Percentiles rank a stretch among this genome's conserved stretches.
phyloP scores from a whole-genome alignment of 2,329 filamentous ascomycete species.

The Phialophora tarda region DNA sequence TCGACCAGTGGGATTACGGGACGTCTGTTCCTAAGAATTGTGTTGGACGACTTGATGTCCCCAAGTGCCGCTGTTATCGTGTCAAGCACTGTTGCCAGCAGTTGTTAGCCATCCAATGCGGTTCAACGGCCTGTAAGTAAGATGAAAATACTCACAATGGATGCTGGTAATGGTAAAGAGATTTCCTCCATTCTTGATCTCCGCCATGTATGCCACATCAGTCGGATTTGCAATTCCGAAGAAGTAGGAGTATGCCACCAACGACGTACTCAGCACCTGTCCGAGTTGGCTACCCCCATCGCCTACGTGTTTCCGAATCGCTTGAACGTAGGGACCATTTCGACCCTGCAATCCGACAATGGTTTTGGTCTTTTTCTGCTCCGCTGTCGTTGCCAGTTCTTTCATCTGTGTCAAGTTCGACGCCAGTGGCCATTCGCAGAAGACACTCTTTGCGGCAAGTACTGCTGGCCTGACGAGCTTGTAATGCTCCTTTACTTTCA shows the following conservation, averaged over 20 bases:
- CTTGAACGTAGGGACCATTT: constrained; percentile 45
- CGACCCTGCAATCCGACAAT: constrained; percentile 60
- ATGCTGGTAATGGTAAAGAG: constrained; percentile 18
- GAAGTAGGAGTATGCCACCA: constrained; percentile 14
- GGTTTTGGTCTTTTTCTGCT: constrained; percentile 44
- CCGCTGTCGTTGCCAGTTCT: constrained; percentile 49
- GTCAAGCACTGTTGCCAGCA: constrained; percentile 6
- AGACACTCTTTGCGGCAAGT: constrained; percentile 59
- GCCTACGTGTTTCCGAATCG: constrained; percentile 51
- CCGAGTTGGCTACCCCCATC: constrained; percentile 53
- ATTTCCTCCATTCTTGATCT: constrained; percentile 11
- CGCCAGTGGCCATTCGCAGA: constrained; percentile 64
- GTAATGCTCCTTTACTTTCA: constrained; percentile 60
- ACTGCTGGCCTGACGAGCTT: constrained; percentile 54
- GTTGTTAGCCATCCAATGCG: not conserved
- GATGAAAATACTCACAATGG: constrained; percentile 8
- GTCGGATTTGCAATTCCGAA: constrained; percentile 3
- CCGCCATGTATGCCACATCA: constrained; percentile 13
- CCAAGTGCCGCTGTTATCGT: constrained; percentile 14
- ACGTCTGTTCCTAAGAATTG: constrained; percentile 10
- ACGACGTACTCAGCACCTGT: constrained; percentile 57
- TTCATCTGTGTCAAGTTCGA: constrained; percentile 49
- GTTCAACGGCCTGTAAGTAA: not conserved
- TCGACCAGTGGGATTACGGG: constrained; percentile 3
- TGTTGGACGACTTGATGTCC: constrained; percentile 7